These are phyloP conservation scores for Dactylellina cionopaga DNA, from an alignment of 2,329 filamentous ascomycete genomes.

Conservation along the genomic window DNA sequence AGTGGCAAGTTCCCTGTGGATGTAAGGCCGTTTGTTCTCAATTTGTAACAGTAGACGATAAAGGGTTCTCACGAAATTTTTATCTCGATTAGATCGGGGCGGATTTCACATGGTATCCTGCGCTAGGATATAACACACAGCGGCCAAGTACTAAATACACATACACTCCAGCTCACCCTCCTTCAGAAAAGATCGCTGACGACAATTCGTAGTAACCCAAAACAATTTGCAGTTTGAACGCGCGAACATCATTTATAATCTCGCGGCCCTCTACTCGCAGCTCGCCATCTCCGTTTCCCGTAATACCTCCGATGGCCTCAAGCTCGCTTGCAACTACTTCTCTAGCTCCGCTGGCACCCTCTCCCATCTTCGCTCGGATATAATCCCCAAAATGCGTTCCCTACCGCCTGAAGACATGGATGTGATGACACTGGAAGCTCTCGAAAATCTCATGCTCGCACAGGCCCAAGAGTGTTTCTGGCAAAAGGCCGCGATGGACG, in stretches of 20 bases:
- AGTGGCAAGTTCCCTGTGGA: constrained; percentile 96
- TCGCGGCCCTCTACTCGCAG: constrained; percentile 92
- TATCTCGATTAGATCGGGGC: constrained; percentile 75
- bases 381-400: constrained; percentile 83
- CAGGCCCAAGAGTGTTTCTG: constrained; percentile 98
- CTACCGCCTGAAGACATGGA: constrained; percentile 97
- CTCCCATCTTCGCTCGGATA: constrained; percentile 76
- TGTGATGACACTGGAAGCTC: constrained; percentile 80
- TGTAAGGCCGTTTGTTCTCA: constrained; percentile 64
- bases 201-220: constrained; percentile 64
- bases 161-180: constrained; percentile 45
- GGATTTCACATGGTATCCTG: constrained; percentile 95
- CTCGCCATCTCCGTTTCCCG: constrained; percentile 83
- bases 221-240: constrained; percentile 82
- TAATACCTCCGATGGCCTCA: constrained; percentile 79
- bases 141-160: constrained; percentile 72
- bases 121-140: constrained; percentile 87
- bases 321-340: constrained; percentile 88
- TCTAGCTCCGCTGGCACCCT: constrained; percentile 87
- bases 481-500: constrained; percentile 95
- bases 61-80: constrained; percentile 49
- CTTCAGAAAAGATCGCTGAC: not conserved
- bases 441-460: constrained; percentile 84
- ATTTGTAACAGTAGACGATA: constrained; percentile 24
- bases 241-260: constrained; percentile 90